Percentiles rank a stretch among this genome's conserved stretches.
Evolutionary conservation across 164 flowering plant species (phyloP).

Genomic region (Taxillus chinensis): DNA sequence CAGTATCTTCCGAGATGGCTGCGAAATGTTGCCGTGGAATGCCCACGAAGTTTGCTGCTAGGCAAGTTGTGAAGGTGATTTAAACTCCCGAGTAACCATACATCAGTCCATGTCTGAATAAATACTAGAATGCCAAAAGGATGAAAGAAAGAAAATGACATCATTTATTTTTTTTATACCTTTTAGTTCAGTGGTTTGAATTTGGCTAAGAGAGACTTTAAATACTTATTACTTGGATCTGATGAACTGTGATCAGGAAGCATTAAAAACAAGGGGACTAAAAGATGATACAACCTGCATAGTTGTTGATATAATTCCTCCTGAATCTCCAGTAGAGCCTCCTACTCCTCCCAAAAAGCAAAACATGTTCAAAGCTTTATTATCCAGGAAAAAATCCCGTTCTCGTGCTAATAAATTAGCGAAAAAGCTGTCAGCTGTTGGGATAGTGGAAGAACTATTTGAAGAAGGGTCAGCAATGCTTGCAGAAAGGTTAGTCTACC

Average conservation of each 20-base stretch:
- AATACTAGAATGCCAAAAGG: background rate
- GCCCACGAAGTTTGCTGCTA: constrained; percentile 89
- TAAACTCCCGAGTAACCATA: background rate
- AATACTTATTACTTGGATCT: constrained; percentile 3
- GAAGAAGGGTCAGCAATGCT: constrained; percentile 97
- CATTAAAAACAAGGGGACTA: constrained; percentile 65
- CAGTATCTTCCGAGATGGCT: constrained; percentile 65
- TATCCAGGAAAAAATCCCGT: constrained; percentile 46
- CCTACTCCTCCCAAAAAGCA: constrained; percentile 50
- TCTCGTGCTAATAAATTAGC: constrained; percentile 46
- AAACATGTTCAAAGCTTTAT: constrained; percentile 43
- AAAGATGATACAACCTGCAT: constrained; percentile 92
- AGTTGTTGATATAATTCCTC: constrained; percentile 84
- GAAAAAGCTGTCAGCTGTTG: constrained; percentile 61
- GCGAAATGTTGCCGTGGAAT: constrained; percentile 78
- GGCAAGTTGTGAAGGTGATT: constrained; percentile 79
- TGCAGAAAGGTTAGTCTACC: constrained; percentile 60
- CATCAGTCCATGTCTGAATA: too few species aligned
- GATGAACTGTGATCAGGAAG: constrained; percentile 39
- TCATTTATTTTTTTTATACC: too few species aligned
- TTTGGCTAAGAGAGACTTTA: background rate
- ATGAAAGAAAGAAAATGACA: background rate
- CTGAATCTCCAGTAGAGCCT: constrained; percentile 34
- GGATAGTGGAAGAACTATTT: constrained; percentile 76
- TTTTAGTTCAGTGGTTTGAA: background rate